These are phyloP conservation scores for Meredithiella fracta DNA, from an alignment of 2,329 filamentous ascomycete species.

Conservation along the genomic window DNA sequence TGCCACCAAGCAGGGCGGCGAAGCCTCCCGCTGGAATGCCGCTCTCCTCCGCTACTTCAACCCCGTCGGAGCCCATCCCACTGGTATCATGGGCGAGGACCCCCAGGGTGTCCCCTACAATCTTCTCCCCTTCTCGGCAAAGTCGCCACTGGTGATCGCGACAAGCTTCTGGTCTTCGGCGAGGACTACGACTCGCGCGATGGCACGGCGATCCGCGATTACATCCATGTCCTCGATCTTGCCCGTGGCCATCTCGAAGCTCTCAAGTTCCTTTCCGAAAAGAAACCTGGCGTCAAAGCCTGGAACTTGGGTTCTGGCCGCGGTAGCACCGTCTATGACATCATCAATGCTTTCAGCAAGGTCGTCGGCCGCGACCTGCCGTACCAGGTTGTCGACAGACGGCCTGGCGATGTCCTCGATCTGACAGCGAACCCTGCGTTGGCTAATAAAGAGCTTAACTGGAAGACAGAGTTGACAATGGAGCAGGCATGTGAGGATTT, in stretches of 20 bases:
- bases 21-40: slow-evolving; percentile 72
- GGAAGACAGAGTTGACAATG: slow-evolving; percentile 80
- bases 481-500: slow-evolving; percentile 88
- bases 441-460: slow-evolving; percentile 76
- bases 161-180: slow-evolving; percentile 88
- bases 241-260: slow-evolving; percentile 74
- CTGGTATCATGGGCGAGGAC: slow-evolving; percentile 95
- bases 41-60: slow-evolving; percentile 96
- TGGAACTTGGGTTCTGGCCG: slow-evolving; percentile 95
- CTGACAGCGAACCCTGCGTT: slow-evolving; percentile 80
- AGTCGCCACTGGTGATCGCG: slow-evolving; percentile 85
- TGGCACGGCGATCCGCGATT: slow-evolving; percentile 89
- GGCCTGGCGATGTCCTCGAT: slow-evolving; percentile 82
- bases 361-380: slow-evolving; percentile 73
- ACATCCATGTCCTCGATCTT: slow-evolving; percentile 91
- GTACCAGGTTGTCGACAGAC: slow-evolving; percentile 70
- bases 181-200: slow-evolving; percentile 85
- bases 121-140: slow-evolving; percentile 86
- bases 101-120: slow-evolving; percentile 93
- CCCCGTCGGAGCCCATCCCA: slow-evolving; percentile 85
- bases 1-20: slow-evolving; percentile 61
- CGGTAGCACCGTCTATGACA: slow-evolving; percentile 92
- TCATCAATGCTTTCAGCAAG: slow-evolving; percentile 82
- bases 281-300: slow-evolving; percentile 76
- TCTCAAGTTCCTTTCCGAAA: slow-evolving; percentile 70